Evolutionary conservation across 441 rosid genomes (phyloP), one percentile per base, ranked within the genome.

Genomic region (Gossypium laxum): DNA sequence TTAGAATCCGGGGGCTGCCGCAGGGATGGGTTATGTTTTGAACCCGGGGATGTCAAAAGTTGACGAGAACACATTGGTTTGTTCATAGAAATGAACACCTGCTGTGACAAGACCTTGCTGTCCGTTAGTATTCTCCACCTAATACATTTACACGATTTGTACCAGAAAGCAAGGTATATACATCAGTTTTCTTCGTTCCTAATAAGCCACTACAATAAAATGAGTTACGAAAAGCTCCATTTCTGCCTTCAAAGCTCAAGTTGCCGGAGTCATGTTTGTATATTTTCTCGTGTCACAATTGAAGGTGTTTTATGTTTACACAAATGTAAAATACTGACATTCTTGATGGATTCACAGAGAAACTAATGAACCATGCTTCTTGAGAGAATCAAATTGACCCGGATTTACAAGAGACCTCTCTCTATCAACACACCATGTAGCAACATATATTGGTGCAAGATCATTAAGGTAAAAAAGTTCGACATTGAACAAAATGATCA

Each of bases 1-100:
- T 1, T 74, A 75, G 69, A 67, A 75, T 55, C 30, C 19, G 2
- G 72, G 70, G 28, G 19, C 56, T 32, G 76, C 65, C 28, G 17
- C 22, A 22, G 10, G 28, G 19, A 4, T 28, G 38, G 6, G 6
- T 26, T 57, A 26, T 5, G 14, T 7, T 26, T 12, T 4, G 61
- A 22, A 32, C 41, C 17, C 24, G 6, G 2, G 14, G 15, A 14
- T 2, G 8, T 47, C 24, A 1, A 26, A 24, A 24, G 22, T 45
- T 45, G 55, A 45, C n/a, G 11, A 45, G 69, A 21, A n/a, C 0
- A 63, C 7, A 2, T 30, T 18, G 18, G 7, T 34, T 63, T 41
- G 3, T 41, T 63, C 67, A 1, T 41, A 63, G 3, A 11, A 63
- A 38, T 1, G 1, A 38, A 41, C 51, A 15, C 51, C 51, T 38